These are phyloP conservation scores for Meyerozyma elateridarum DNA, from an alignment of 1,139 yeast species.

Conservation along the genomic window DNA sequence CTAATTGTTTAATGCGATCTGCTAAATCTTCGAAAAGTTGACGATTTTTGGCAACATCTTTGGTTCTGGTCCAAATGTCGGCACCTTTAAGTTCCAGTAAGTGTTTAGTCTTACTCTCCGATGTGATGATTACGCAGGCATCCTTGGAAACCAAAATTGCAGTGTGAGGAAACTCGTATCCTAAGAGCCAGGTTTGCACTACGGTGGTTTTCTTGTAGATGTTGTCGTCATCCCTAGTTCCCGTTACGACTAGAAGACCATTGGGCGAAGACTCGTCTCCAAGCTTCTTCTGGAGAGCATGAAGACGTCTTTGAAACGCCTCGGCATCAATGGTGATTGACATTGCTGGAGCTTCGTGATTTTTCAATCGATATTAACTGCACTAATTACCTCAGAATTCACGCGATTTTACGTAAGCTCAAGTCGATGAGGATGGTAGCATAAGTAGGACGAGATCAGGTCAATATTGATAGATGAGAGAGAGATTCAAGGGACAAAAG, in stretches of 20 bases:
- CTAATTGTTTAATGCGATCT: slow-evolving; percentile 37
- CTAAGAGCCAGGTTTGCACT: slow-evolving; percentile 86
- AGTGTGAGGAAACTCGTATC: slow-evolving; percentile 94
- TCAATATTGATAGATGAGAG: too few relatives aligned
- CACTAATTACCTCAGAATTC: background rate
- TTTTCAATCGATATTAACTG: too few relatives aligned
- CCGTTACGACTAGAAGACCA: slow-evolving; percentile 65
- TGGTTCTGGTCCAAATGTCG: slow-evolving; percentile 72
- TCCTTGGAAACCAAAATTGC: slow-evolving; percentile 61
- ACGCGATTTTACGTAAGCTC: too few relatives aligned
- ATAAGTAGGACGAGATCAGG: too few relatives aligned
- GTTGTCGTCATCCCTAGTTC: slow-evolving; percentile 81
- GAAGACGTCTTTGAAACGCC: slow-evolving; percentile 38
- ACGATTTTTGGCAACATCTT: slow-evolving; percentile 74
- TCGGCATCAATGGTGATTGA: slow-evolving; percentile 35
- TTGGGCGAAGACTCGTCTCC: slow-evolving; percentile 41
- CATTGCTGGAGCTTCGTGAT: too few relatives aligned
- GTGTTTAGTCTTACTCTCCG: slow-evolving; percentile 85
- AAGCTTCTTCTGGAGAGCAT: slow-evolving; percentile 36
- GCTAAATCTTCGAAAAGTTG: slow-evolving; percentile 60
- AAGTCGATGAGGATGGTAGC: too few relatives aligned
- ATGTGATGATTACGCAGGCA: slow-evolving; percentile 65
- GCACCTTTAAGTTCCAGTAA: slow-evolving; percentile 53
- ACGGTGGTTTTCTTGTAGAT: slow-evolving; percentile 89
- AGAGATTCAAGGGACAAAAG: too few relatives aligned